Percentiles rank a stretch among this genome's conserved stretches.
Conservation (phyloP, 2,329 filamentous ascomycete genomes). For the Fusarium armeniacum region DNA sequence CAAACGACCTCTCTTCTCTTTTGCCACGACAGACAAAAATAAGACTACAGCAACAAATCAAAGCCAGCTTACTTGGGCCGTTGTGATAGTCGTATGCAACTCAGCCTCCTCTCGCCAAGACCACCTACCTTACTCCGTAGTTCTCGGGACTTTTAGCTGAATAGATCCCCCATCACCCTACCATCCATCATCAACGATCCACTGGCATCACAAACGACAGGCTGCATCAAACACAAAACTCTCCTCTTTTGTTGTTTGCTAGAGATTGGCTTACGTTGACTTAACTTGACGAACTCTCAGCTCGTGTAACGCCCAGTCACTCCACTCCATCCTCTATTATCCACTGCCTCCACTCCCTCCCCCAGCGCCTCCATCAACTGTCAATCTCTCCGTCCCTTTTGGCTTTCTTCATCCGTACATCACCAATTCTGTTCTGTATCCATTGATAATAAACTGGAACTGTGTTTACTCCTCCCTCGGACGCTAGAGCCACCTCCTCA, state of each 20-base stretch:
- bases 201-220: slow-evolving; percentile 3
- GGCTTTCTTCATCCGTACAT: slow-evolving; percentile 34
- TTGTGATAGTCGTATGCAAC: slow-evolving; percentile 31
- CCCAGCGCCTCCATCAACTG: slow-evolving; percentile 36
- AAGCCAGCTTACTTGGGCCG: slow-evolving; percentile 14
- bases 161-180: slow-evolving; percentile 22
- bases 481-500: slow-evolving; percentile 45
- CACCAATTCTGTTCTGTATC: slow-evolving; percentile 31
- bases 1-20: slow-evolving; percentile 22
- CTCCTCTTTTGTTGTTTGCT: slow-evolving; percentile 27
- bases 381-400: slow-evolving; percentile 29
- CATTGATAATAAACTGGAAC: slow-evolving; percentile 18
- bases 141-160: slow-evolving; percentile 35
- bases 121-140: slow-evolving; percentile 7
- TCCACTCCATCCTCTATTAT: slow-evolving; percentile 26
- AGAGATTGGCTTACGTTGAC: slow-evolving; percentile 12
- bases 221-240: slow-evolving; percentile 41
- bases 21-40: slow-evolving; percentile 40
- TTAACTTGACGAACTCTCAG: slow-evolving; percentile 39
- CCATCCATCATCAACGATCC: slow-evolving; percentile 15
- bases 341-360: slow-evolving; percentile 39
- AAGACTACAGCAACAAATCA: slow-evolving; percentile 17
- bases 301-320: slow-evolving; percentile 40
- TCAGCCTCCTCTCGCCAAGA: slow-evolving; percentile 42
- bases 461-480: slow-evolving; percentile 32